Evolutionary conservation across 345 rosid species (phyloP), one percentile per base, ranked within the genome.

Genomic region (Euphorbia peplus): DNA sequence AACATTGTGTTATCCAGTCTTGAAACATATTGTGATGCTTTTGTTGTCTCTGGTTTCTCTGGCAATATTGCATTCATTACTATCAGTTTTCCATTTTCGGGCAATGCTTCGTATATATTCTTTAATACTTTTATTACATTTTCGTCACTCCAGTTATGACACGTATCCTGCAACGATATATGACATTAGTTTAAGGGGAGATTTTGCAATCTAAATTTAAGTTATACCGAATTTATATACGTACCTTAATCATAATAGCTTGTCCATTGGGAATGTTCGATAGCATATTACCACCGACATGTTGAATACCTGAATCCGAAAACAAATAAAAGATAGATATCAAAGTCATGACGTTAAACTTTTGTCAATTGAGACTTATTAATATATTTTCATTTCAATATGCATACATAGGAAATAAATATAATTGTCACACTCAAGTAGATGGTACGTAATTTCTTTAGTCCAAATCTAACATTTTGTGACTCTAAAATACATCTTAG

Each of bases 231-330:
- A n/a, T n/a, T n/a, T 46, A 47, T 47, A 47, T 47, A 15, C 19
- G 10, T 28, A 72, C 77, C 77, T 78, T 78, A 2, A 78, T 70
- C 75, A 78, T 65, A 60, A 78, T 70, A 24, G 78, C 78, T n/a
- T 73, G 70, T 25, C 69, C 78, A 16, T 46, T 53, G 4, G 81
- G 81, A 12, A 70, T 39, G 62, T 57, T 62, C 18, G 68, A 18
- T 19, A 78, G 63, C 78, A 78, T 78, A 32, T 66, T 58, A 10
- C 78, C 78, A 5, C 78, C 81, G 12, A 73, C 69, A 54, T 66
- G 78, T 63, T 70, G 54, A 21, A 78, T 57, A 11, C 81, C 81
- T 77, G 0, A 0, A 30, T 1, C 0, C 32, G 21, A 37, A 3
- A 10, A 35, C 21, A 51, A 28, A 48, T 48, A 4, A 1, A 50